Base-by-base conservation (phyloP, 2,329 filamentous ascomycete species). In the Colletotrichum siamense region DNA sequence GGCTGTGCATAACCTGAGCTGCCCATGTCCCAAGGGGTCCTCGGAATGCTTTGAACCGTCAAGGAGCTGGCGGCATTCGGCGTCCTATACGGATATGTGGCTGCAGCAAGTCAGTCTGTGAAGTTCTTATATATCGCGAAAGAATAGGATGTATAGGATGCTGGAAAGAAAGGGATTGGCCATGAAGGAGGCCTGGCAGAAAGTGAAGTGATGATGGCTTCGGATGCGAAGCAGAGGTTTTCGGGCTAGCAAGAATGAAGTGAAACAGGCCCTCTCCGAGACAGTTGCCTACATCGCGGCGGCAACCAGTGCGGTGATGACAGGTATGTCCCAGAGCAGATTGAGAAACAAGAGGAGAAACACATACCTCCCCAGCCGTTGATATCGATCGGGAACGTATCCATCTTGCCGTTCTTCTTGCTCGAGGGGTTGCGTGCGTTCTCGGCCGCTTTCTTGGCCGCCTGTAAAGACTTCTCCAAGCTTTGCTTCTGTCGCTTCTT, bases 291-390 rank as follows among this genome's bases (percentile, higher is more conserved):
- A 36, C 18, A 59, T 24, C 28, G 22, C 66, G 30, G 10, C 15
- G 34, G 8, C 34, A 69, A 61, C 34, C 7, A 15, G 22, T 22
- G 24, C 16, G 22, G 36, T n/a, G 13, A 8, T 26, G 16, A 32
- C 18, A 39, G 49, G n/a, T 13, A 10, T 59, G 13, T 26, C 30
- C 66, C 30, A 24, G 49, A 32, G 34, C 30, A 34, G n/a, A 44
- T 24, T 26, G 10, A 36, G 22, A 52, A 68, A 55, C 18, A 16
- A 36, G 3, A 70, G 8, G 12, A 67, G 16, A 57, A 10, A 15
- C 24, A 73, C 64, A 30, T 61, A 76, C 73, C 57, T 64, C 44
- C 70, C 73, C 73, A 76, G 49, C 57, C 55, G 16, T 68, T 24
- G 18, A 30, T 44, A 24, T 67, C 22, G 18, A 62, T 34, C 59